These are phyloP conservation scores for Agastache rugosa DNA, from an alignment of 257 asterid genomes.

Conservation along the genomic window DNA sequence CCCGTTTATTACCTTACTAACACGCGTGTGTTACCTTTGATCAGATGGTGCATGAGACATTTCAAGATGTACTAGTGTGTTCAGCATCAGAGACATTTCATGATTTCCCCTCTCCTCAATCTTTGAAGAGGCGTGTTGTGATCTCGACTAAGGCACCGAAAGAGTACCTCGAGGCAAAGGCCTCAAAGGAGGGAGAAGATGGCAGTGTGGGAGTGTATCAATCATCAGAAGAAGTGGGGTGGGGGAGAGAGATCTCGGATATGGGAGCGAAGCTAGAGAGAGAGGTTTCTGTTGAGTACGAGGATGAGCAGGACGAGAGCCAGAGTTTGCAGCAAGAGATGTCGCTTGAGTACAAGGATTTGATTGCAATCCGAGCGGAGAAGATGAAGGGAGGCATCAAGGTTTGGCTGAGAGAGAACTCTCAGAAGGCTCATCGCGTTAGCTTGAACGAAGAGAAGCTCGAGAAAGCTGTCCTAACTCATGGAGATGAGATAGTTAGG, in stretches of 20 bases:
- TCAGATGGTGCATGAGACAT: slow-evolving; percentile 67
- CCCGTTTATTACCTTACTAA: not conserved
- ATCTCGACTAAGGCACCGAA: slow-evolving; percentile 86
- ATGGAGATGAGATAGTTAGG: slow-evolving; percentile 75
- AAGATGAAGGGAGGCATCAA: slow-evolving; percentile 69
- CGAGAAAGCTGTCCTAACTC: slow-evolving; percentile 61
- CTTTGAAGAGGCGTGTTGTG: slow-evolving; percentile 55
- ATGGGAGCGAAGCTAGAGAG: slow-evolving; percentile 12
- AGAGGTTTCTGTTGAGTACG: slow-evolving; percentile 36
- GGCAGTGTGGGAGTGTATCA: slow-evolving; percentile 36
- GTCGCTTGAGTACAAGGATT: slow-evolving; percentile 58
- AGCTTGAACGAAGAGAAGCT: slow-evolving; percentile 88
- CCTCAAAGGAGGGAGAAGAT: slow-evolving; percentile 37
- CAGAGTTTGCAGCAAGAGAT: slow-evolving; percentile 38
- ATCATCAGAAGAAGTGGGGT: slow-evolving; percentile 54
- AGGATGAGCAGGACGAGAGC: slow-evolving; percentile 53
- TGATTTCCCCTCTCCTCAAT: slow-evolving; percentile 76
- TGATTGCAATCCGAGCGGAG: slow-evolving; percentile 69
- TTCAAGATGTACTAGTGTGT: slow-evolving; percentile 55
- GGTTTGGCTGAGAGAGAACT: slow-evolving; percentile 57
- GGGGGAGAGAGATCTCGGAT: slow-evolving; percentile 70
- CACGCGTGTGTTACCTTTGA: not conserved
- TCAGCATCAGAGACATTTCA: slow-evolving; percentile 50
- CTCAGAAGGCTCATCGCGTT: slow-evolving; percentile 62
- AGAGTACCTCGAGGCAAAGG: slow-evolving; percentile 58